A percentile compares a stretch with the other conserved stretches of the same genome.
phyloP scores from a whole-genome alignment of 768 basidiomycete genomes.

The Psilocybe cubensis region DNA sequence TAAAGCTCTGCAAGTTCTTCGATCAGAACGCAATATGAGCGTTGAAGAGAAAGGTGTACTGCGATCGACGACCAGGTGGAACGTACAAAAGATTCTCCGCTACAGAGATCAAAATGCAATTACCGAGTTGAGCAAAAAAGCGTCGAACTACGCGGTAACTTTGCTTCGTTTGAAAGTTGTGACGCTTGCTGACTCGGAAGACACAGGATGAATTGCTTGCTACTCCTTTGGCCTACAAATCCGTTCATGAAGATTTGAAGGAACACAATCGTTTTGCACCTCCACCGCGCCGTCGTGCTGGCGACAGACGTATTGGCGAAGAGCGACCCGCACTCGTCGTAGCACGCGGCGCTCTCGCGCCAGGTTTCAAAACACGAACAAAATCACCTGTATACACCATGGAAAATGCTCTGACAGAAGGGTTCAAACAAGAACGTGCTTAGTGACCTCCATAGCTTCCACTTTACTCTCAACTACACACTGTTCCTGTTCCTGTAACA shows the following conservation, averaged over 20 bases:
- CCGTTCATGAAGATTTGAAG: conserved; percentile 47
- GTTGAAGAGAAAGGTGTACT: conserved; percentile 44
- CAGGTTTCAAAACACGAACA: conserved; percentile 27
- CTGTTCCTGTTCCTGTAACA: not conserved
- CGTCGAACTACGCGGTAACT: conserved; percentile 69
- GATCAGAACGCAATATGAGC: conserved; percentile 47
- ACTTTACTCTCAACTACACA: not conserved
- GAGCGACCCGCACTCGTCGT: conserved; percentile 56
- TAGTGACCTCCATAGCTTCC: not conserved
- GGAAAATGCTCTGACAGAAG: conserved; percentile 24
- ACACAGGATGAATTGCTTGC: conserved; percentile 70
- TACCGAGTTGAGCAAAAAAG: conserved; percentile 55
- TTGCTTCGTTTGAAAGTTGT: not conserved
- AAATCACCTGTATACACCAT: conserved; percentile 28
- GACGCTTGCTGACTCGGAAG: conserved; percentile 10
- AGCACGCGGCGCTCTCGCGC: conserved; percentile 54
- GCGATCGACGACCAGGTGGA: conserved; percentile 71
- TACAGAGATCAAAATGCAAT: conserved; percentile 55
- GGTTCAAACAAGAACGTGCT: conserved; percentile 7
- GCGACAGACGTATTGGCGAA: conserved; percentile 62
- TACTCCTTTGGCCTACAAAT: conserved; percentile 55
- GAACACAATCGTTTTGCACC: conserved; percentile 32
- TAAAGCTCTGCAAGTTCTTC: conserved; percentile 49
- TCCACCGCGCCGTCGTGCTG: conserved; percentile 46
- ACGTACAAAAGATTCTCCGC: conserved; percentile 72